Evolutionary conservation across 1,284 basidiomycete genomes (phyloP), one percentile per base, ranked within the genome.

Genomic region (Sanghuangporus weigelae): DNA sequence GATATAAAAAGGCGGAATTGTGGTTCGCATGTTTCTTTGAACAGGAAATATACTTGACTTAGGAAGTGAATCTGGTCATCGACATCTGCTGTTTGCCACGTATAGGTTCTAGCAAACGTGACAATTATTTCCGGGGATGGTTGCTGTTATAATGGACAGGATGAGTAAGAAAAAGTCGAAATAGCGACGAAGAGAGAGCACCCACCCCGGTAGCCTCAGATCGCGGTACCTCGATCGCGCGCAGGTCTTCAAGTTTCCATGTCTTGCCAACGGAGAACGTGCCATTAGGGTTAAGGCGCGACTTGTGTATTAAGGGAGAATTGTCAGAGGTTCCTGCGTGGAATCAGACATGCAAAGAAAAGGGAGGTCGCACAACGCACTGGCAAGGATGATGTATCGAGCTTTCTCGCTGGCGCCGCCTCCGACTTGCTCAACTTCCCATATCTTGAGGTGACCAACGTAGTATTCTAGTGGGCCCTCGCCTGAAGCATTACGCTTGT

Each of bases 191-290:
- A n/a, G n/a, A n/a, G n/a, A 44, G 12, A 62, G 57, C 88, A 72
- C 73, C 95, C 95, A 70, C 81, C 82, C 40, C 86, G 68, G 50
- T 46, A 1, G 44, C 26, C 26, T 31, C 26, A 31, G 26, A 31
- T 31, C 5, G 26, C 26, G 44, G 44, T 46, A 96, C 88, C 68
- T 95, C 89, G 54, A 99, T 74, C 39, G 79, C 86, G 61, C 90
- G 82, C 67, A 99, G 81, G 72, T 96, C 94, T 55, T 85, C 77
- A 49, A 98, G 75, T 67, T 82, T 85, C 97, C 97, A 99, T 8
- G 96, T 95, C 80, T 99, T 99, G 23, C 97, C 97, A 61, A 98
- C 93, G 21, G 95, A 98, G 77, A 97, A 99, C 0, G 92, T 87
- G 44, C 93, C 92, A 72, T 98, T 99, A 44, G 90, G 88, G 74